phyloP scores from a whole-genome alignment of 2,329 filamentous ascomycete genomes.

The Samsoniella hepiali region DNA sequence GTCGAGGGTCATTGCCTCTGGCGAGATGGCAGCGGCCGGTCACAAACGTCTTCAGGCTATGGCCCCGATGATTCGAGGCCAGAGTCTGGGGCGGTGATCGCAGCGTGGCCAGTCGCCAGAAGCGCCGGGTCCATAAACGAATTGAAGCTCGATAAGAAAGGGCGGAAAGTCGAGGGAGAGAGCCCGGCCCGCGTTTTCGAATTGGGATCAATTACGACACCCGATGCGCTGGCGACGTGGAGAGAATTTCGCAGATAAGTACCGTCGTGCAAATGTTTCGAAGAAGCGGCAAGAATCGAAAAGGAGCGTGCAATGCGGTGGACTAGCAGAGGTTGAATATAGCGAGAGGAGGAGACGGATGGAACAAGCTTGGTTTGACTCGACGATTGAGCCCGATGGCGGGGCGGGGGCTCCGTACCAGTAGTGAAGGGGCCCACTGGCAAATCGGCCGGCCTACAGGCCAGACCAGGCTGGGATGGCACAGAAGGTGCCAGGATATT shows the following conservation, averaged over 20 bases:
- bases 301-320: background rate
- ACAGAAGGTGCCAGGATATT: background rate
- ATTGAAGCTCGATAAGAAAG: background rate
- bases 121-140: conserved; percentile 39
- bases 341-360: background rate
- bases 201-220: background rate
- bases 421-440: conserved; percentile 4
- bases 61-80: conserved; percentile 27
- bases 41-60: conserved; percentile 28
- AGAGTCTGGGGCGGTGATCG: conserved; percentile 29
- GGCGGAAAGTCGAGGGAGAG: background rate
- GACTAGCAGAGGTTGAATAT: background rate
- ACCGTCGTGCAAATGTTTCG: background rate
- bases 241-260: background rate
- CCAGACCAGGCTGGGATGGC: conserved; percentile 11
- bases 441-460: conserved; percentile 15
- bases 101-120: conserved; percentile 35
- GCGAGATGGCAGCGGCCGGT: conserved; percentile 22
- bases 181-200: background rate
- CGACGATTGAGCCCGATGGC: conserved; percentile 16
- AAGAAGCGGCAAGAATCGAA: background rate
- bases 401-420: conserved; percentile 12
- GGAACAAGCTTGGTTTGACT: conserved; percentile 10
- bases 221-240: background rate
- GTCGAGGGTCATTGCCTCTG: conserved; percentile 17